Evolutionary conservation across 371 early-diverging fungal species (phyloP), one percentile per base, ranked within the genome.

Genomic region (Zychaea mexicana): DNA sequence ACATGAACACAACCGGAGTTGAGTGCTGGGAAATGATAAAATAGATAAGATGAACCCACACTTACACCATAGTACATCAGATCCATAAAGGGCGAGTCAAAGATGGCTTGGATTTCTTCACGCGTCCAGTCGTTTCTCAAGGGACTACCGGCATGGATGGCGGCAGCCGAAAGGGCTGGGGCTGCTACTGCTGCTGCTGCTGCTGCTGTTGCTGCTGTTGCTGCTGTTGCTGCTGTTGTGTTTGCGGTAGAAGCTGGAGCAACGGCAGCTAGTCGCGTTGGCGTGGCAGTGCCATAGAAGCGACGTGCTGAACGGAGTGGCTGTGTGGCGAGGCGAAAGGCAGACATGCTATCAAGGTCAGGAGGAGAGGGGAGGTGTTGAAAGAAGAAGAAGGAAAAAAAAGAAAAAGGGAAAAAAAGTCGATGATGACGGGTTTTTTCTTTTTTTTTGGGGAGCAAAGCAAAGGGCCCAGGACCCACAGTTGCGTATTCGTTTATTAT

Each of bases 71-170:
- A 82, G 72, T 84, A 92, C 70, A 92, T 75, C 61, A 94, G 75
- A 68, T 92, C 92, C 85, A 94, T 84, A 52, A 92, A 73, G 33
- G 94, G 92, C n/a, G 90, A 87, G 67, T 92, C 88, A 73, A 87
- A 94, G 62, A 94, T 91, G 39, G 78, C 74, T 61, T 89, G 85
- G 32, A 94, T 90, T 67, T 92, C 92, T 58, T 89, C 87, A 72
- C 85, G 80, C 33, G 82, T 78, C 94, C 94, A 94, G 71, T 92
- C 87, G 65, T 85, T 85, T 60, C 91, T 80, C 45, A 90, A 66
- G 21, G 77, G 84, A 17, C 86, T 83, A 52, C 69, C 64, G 13
- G 90, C 86, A 72, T 83, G 85, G 33, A 74, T n/a, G 57, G 85
- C 87, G 52, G 86, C 88, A 13, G 85, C 85, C 6, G 87, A 82